phyloP scores from a whole-genome alignment of 108 stramenopile species.

The Cylindrotheca closterium region DNA sequence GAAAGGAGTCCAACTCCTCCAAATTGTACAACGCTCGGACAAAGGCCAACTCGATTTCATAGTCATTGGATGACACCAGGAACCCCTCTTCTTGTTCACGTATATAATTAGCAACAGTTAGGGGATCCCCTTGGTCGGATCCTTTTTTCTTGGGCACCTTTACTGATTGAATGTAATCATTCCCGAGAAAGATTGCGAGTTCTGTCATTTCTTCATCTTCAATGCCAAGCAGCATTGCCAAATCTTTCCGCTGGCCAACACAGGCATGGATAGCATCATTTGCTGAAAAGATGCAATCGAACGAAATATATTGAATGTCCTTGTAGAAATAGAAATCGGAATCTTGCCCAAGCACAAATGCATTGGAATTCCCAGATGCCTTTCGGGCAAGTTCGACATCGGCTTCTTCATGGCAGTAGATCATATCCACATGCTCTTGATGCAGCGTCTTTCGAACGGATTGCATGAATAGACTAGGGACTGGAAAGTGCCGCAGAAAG shows the following conservation, averaged over 20 bases:
- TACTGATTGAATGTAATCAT: slow-evolving; percentile 53
- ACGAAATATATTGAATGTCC: slow-evolving; percentile 50
- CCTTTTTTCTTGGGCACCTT: not conserved
- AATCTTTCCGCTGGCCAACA: slow-evolving; percentile 12
- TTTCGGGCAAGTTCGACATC: slow-evolving; percentile 55
- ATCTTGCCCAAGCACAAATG: slow-evolving; percentile 57
- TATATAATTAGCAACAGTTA: slow-evolving; percentile 1
- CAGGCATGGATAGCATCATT: slow-evolving; percentile 6
- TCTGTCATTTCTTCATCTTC: slow-evolving; percentile 52
- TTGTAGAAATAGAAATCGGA: slow-evolving; percentile 68
- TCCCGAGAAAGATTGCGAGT: slow-evolving; percentile 61
- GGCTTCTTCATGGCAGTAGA: slow-evolving; percentile 60
- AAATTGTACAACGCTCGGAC: slow-evolving; percentile 44
- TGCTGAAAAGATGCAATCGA: slow-evolving; percentile 7
- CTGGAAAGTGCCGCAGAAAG: slow-evolving; percentile 54
- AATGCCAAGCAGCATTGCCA: slow-evolving; percentile 43
- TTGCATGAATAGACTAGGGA: slow-evolving; percentile 29
- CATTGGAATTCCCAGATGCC: slow-evolving; percentile 26
- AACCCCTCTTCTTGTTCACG: slow-evolving; percentile 6
- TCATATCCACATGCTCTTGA: slow-evolving; percentile 15
- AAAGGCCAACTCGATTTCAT: slow-evolving; percentile 26
- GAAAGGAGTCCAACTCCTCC: slow-evolving; percentile 30
- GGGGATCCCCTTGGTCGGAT: not conserved
- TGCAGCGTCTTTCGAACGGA: slow-evolving; percentile 22
- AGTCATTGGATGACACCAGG: slow-evolving; percentile 3